These are phyloP conservation scores for Staphylotrichum longicolle DNA, from an alignment of 495 filamentous ascomycete species.

Conservation along the genomic window DNA sequence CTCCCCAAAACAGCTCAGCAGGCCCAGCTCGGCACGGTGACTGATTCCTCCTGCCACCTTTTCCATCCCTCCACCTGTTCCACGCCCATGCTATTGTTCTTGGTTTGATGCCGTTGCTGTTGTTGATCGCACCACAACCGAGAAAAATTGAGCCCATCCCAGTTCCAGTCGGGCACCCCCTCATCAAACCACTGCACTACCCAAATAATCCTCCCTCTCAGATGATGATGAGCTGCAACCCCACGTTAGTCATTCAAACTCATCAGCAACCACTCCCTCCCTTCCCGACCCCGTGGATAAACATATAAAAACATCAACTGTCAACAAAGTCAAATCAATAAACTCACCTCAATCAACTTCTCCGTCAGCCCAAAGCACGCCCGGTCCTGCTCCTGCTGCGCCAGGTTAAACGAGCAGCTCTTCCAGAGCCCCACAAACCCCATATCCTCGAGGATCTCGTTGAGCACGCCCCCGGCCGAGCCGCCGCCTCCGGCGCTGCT, in stretches of 20 bases:
- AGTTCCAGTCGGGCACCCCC: too few relatives aligned
- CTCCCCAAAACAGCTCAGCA: too few relatives aligned
- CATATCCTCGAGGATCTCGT: slow-evolving; percentile 52
- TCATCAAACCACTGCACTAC: too few relatives aligned
- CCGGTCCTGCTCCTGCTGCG: slow-evolving; percentile 49
- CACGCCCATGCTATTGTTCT: too few relatives aligned
- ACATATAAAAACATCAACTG: neutral
- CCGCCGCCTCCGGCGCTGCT: too few relatives aligned
- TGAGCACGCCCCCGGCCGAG: slow-evolving; percentile 35
- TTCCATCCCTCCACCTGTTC: too few relatives aligned
- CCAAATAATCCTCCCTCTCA: neutral
- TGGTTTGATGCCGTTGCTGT: too few relatives aligned
- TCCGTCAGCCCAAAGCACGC: slow-evolving; percentile 53
- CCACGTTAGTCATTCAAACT: neutral
- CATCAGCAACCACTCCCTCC: neutral
- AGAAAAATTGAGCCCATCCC: too few relatives aligned
- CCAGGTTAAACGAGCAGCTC: slow-evolving; percentile 45
- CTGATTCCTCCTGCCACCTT: too few relatives aligned
- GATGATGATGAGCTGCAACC: slow-evolving; percentile 10
- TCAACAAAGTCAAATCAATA: slow-evolving; percentile 8
- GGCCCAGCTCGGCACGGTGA: too few relatives aligned
- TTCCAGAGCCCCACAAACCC: slow-evolving; percentile 58
- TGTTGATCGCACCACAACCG: too few relatives aligned
- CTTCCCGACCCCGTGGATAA: neutral
- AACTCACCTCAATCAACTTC: slow-evolving; percentile 57